Base-by-base conservation (phyloP, 2,329 filamentous ascomycete genomes). In the Sporothrix dimorphospora region DNA sequence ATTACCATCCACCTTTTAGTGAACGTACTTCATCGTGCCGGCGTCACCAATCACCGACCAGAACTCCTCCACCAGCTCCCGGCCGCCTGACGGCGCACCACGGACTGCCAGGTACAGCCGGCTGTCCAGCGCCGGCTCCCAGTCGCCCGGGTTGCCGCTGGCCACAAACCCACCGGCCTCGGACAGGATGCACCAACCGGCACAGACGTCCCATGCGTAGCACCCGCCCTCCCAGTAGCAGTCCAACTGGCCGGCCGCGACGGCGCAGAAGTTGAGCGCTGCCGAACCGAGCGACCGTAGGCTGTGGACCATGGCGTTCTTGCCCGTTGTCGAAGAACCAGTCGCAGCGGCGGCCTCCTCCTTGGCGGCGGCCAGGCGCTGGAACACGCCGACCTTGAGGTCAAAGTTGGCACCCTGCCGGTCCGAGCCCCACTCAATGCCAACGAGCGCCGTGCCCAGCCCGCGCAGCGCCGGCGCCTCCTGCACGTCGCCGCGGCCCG, bases 191-290 rank as follows among this genome's bases (percentile, higher is more conserved):
- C 90, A 89, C 92, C 92, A 94, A 0, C 90, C 92, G 5, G 93
- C 93, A 78, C 91, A 93, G 2, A 95, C 92, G 79, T 95, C 92
- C 92, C 92, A 95, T 1, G 92, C 91, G 88, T 92, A 95, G 80
- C 91, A 94, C 0, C 93, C 92, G 49, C 91, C 92, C 81, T 95
- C 92, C 92, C 92, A 95, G 79, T 93, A 95, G 27, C 89, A 77
- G 79, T 95, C 92, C 34, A 93, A 76, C 79, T 89, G 86, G 0
- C 92, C 92, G 11, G 88, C 87, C 2, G 92, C 92, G 3, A 93
- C 90, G 51, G 85, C 87, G 72, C 91, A 93, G 21, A 94, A 80
- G 79, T 94, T 94, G 77, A 95, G 82, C 53, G 92, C 92, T 8
- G 92, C 92, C 68, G 87, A 90, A 2, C 92, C 92, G 74, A 93